Conservation (phyloP, 257 asterid species). For the Solanum bulbocastanum region DNA sequence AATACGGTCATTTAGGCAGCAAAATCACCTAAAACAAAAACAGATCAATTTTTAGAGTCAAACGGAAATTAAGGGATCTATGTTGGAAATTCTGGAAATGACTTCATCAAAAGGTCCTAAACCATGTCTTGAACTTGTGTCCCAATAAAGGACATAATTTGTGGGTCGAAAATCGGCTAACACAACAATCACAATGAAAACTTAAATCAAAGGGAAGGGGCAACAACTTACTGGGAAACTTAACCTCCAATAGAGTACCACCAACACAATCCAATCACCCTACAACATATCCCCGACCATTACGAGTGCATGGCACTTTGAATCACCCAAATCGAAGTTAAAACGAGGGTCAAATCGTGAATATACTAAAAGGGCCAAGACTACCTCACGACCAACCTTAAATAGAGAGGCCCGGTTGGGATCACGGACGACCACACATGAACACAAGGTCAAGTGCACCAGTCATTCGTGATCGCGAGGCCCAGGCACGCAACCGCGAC, state of each 20-base stretch:
- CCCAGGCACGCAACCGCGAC: fast-evolving
- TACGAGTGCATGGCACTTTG: not conserved
- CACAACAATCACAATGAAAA: not conserved
- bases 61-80: too few relatives aligned
- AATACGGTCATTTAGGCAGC: not conserved
- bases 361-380: not conserved
- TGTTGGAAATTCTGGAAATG: fast-evolving
- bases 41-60: too few relatives aligned
- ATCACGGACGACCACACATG: not conserved
- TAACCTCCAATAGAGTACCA: not conserved
- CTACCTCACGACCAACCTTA: not conserved
- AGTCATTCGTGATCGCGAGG: fast-evolving
- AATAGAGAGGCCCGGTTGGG: not conserved
- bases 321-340: not conserved
- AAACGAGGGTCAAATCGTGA: too few relatives aligned
- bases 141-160: not conserved
- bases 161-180: too few relatives aligned
- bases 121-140: not conserved
- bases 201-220: not conserved
- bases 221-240: too few relatives aligned
- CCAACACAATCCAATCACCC: not conserved
- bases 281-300: too few relatives aligned
- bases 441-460: fast-evolving
- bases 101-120: not conserved
- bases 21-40: too few relatives aligned